A percentile compares a stretch with the other conserved stretches of the same genome.
Conservation (phyloP, 2,329 filamentous ascomycete species). For the Ophiostoma perfectum region DNA sequence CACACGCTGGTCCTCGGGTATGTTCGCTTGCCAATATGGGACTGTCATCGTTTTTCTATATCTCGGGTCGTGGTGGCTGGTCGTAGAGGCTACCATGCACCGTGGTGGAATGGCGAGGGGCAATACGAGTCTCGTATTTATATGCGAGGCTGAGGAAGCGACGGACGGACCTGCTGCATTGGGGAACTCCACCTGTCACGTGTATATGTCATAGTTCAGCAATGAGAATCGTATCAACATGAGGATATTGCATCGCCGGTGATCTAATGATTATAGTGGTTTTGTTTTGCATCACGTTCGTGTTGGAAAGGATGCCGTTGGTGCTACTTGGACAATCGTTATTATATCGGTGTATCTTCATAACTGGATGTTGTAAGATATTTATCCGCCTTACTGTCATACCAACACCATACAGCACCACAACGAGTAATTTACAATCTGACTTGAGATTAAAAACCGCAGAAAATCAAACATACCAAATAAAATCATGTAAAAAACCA, state of each 20-base stretch:
- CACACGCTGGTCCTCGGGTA: conserved; percentile 58
- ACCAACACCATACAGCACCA: no score
- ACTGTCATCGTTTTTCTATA: neutral
- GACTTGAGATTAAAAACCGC: no score
- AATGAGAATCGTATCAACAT: no score
- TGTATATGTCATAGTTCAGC: neutral
- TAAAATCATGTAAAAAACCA: neutral
- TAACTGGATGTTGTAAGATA: no score
- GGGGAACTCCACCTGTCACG: neutral
- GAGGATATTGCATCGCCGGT: no score
- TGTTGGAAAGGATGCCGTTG: no score
- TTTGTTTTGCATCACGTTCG: no score
- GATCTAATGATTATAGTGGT: no score
- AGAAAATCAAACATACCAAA: neutral
- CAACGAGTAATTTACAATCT: no score
- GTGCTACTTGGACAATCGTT: no score
- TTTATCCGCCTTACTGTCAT: no score
- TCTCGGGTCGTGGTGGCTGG: neutral
- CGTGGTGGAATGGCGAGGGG: neutral
- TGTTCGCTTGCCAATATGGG: conserved; percentile 81
- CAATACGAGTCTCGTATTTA: neutral
- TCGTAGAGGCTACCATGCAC: neutral
- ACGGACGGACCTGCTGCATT: neutral
- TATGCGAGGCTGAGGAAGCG: neutral
- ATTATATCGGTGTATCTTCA: no score